phyloP scores from a whole-genome alignment of 192 early-diverging fungal genomes.

The Anaeromyces robustus region DNA sequence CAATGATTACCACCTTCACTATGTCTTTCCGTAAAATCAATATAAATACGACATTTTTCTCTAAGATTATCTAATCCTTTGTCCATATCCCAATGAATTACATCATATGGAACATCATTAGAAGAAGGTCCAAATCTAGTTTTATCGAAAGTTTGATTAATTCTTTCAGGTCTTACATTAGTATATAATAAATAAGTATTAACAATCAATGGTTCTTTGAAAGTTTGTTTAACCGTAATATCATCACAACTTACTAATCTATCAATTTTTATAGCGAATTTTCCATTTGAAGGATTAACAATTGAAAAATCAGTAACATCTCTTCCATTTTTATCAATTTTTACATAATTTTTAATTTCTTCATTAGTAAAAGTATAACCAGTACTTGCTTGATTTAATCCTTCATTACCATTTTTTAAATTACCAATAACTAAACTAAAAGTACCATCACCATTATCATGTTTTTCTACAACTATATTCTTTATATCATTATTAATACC shows the following conservation, averaged over 20 bases:
- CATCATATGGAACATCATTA: neutral
- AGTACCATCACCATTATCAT: neutral
- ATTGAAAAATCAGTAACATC: neutral
- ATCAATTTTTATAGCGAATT: neutral
- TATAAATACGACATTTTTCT: neutral
- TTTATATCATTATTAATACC: neutral
- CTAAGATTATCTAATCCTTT: neutral
- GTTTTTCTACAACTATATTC: neutral
- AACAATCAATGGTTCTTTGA: neutral
- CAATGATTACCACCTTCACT: neutral
- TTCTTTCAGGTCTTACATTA: neutral
- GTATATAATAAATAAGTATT: neutral
- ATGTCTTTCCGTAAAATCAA: neutral
- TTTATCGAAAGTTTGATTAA: neutral
- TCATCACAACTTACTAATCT: neutral
- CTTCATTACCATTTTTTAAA: neutral
- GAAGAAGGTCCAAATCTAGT: neutral
- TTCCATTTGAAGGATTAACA: neutral
- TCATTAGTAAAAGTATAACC: neutral
- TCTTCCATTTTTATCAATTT: neutral
- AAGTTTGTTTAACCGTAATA: neutral
- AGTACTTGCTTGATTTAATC: neutral
- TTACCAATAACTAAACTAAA: neutral
- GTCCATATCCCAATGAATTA: neutral
- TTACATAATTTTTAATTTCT: neutral